Conservation (phyloP, 768 basidiomycete species). For the Suillus discolor region DNA sequence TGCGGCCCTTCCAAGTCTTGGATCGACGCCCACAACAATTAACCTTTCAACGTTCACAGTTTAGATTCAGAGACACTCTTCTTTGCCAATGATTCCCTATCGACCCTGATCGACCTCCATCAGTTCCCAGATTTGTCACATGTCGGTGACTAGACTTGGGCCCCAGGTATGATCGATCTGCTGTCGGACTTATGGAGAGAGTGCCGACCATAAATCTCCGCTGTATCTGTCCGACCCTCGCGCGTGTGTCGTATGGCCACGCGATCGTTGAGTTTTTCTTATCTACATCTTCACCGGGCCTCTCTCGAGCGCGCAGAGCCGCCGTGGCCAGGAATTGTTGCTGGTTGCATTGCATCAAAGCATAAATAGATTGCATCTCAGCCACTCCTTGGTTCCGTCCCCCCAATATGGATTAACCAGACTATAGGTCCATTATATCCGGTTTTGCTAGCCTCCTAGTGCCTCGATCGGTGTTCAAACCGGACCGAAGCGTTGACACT, state of each 20-base stretch:
- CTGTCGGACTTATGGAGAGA: slow-evolving; percentile 3
- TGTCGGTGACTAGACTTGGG: slow-evolving; percentile 8
- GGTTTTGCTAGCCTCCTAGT: not conserved
- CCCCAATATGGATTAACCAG: not conserved
- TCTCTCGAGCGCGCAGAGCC: not conserved
- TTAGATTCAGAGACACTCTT: slow-evolving; percentile 8
- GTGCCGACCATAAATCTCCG: slow-evolving; percentile 8
- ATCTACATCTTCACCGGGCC: not conserved
- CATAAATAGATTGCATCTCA: not conserved
- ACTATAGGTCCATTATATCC: not conserved
- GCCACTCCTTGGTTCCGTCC: not conserved
- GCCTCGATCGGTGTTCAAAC: not conserved
- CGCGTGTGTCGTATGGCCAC: slow-evolving; percentile 1
- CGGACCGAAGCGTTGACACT: not conserved
- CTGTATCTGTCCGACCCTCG: not conserved
- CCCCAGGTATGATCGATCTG: slow-evolving; percentile 7
- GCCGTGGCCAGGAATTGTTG: not conserved
- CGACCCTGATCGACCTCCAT: slow-evolving; percentile 9
- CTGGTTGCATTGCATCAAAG: not conserved
- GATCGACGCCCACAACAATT: slow-evolving; percentile 1
- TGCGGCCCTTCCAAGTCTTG: slow-evolving; percentile 1
- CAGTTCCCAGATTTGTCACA: slow-evolving; percentile 7
- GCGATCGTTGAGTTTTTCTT: not conserved
- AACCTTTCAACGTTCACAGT: slow-evolving; percentile 8
- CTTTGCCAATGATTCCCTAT: slow-evolving; percentile 7